Conservation (phyloP, 192 early-diverging fungal genomes). For the Podila verticillata region DNA sequence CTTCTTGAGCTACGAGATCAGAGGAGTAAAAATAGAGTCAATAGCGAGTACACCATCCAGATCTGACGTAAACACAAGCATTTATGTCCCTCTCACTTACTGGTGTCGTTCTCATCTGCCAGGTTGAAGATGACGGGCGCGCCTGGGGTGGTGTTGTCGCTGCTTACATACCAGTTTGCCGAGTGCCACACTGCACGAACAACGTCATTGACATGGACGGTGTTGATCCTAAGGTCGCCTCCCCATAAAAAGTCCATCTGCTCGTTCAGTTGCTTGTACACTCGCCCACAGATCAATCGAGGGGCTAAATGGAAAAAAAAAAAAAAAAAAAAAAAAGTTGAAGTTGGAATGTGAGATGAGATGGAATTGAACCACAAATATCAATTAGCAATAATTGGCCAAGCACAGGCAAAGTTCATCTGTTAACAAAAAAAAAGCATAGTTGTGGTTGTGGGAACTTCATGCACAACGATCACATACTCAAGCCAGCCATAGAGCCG, state of each 20-base stretch:
- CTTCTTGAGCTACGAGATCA: constrained; percentile 71
- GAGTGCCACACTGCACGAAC: constrained; percentile 65
- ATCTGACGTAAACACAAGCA: too few relatives aligned
- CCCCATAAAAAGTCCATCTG: constrained; percentile 96
- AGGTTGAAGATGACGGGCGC: constrained; percentile 80
- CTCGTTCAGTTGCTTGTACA: constrained; percentile 81
- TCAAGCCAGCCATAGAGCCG: constrained; percentile 80
- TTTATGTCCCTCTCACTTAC: constrained; percentile 52
- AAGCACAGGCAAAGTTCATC: too few relatives aligned
- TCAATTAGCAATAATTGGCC: too few relatives aligned
- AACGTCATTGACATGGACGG: constrained; percentile 94
- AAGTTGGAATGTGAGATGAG: constrained; percentile 1
- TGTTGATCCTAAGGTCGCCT: constrained; percentile 89
- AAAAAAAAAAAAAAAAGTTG: constrained; percentile 7
- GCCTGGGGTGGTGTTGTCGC: constrained; percentile 54
- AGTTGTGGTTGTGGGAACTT: too few relatives aligned
- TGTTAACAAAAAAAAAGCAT: too few relatives aligned
- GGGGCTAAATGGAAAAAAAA: constrained; percentile 66
- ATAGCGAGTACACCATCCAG: too few relatives aligned
- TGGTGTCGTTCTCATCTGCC: constrained; percentile 85
- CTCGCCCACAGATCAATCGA: constrained; percentile 90
- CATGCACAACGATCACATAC: constrained; percentile 56
- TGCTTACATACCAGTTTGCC: constrained; percentile 63
- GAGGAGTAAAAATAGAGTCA: too few relatives aligned
- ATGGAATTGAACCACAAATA: neutral